Evolutionary conservation across 1,284 basidiomycete species (phyloP).

Genomic region (Cryptococcus sp.): DNA sequence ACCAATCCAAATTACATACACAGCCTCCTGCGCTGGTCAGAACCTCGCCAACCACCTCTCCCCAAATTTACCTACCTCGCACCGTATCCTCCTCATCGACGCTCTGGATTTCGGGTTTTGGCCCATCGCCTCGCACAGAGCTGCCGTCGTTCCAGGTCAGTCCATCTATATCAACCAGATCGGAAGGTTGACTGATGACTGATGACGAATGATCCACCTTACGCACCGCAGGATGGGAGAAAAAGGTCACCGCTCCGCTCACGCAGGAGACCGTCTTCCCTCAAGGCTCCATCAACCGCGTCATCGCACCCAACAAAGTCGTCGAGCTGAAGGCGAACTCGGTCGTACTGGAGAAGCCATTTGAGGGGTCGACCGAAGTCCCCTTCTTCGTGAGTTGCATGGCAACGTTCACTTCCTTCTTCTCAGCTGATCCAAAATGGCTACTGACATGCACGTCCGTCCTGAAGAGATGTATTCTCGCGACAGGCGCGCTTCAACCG

Average conservation of each 20-base stretch:
- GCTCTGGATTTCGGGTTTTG: constrained; percentile 48
- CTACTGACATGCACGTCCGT: neutral
- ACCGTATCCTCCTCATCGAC: constrained; percentile 56
- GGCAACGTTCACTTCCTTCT: neutral
- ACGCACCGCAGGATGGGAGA: constrained; percentile 48
- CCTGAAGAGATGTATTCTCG: constrained; percentile 42
- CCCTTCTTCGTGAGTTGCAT: constrained; percentile 47
- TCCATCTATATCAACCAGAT: neutral
- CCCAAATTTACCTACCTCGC: constrained; percentile 43
- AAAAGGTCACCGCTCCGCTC: constrained; percentile 42
- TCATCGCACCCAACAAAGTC: constrained; percentile 47
- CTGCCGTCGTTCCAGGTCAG: constrained; percentile 52
- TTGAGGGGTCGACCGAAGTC: constrained; percentile 48
- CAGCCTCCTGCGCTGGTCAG: constrained; percentile 46
- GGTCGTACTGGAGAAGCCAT: constrained; percentile 46
- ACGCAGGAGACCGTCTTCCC: constrained; percentile 46
- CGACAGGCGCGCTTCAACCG: constrained; percentile 47
- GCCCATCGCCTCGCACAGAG: constrained; percentile 50
- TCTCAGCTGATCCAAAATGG: neutral
- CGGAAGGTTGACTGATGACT: neutral
- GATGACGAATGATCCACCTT: neutral
- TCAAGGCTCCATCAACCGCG: constrained; percentile 30
- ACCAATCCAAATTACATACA: neutral
- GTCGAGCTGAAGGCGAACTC: constrained; percentile 42
- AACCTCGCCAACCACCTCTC: constrained; percentile 42